A percentile compares a stretch with the other conserved stretches of the same genome.
phyloP scores from a whole-genome alignment of 2,329 filamentous ascomycete species.

The Aspergillus flavus region DNA sequence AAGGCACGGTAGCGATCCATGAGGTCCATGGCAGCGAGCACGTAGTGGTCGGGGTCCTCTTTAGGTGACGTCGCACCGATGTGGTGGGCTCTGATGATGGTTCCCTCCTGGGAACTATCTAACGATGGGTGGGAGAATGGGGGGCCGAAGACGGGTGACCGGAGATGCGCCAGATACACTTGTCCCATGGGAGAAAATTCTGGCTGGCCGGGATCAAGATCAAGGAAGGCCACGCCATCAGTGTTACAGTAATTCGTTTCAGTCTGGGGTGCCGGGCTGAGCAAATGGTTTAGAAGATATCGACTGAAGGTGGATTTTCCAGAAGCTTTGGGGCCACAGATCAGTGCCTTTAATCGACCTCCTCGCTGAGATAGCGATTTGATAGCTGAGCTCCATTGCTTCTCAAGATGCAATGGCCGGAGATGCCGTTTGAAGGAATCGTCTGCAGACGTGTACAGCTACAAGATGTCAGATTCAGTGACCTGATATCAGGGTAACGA shows the following conservation, averaged over 20 bases:
- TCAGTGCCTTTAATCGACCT: slow-evolving; percentile 46
- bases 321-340: slow-evolving; percentile 58
- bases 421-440: slow-evolving; percentile 45
- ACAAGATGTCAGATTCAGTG: slow-evolving; percentile 18
- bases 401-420: slow-evolving; percentile 46
- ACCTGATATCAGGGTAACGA: not conserved
- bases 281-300: slow-evolving; percentile 57
- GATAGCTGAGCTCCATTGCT: slow-evolving; percentile 48
- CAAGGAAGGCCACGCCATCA: slow-evolving; percentile 56
- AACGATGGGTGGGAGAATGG: slow-evolving; percentile 56
- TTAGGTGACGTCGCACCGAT: slow-evolving; percentile 57
- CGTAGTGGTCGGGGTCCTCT: slow-evolving; percentile 60
- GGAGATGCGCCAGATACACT: slow-evolving; percentile 58
- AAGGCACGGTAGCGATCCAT: slow-evolving; percentile 51
- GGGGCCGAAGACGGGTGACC: slow-evolving; percentile 56
- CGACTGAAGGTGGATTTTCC: slow-evolving; percentile 64
- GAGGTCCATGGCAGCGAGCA: slow-evolving; percentile 55
- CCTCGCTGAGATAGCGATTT: slow-evolving; percentile 47
- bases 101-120: slow-evolving; percentile 37
- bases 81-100: slow-evolving; percentile 54
- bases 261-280: slow-evolving; percentile 43
- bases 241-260: slow-evolving; percentile 33
- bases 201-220: slow-evolving; percentile 62
- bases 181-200: slow-evolving; percentile 63
- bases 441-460: slow-evolving; percentile 47